Conservation (phyloP, 805 yeast species). For the Candida insectorum region DNA sequence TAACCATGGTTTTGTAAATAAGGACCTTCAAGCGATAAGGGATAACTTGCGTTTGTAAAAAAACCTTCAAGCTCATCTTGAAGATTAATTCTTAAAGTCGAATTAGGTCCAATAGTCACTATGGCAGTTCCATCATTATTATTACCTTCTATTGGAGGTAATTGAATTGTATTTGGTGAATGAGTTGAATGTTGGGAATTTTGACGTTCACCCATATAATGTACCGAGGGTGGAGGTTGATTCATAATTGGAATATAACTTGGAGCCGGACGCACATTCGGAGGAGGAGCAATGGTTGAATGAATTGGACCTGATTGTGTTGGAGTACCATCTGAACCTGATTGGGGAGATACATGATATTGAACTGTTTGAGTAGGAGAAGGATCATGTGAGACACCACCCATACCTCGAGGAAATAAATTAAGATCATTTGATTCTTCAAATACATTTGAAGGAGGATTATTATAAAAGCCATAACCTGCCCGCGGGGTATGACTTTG, state of each 20-base stretch:
- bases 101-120: slow-evolving; percentile 34
- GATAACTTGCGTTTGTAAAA: slow-evolving; percentile 31
- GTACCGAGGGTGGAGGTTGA: slow-evolving; percentile 3
- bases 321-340: not conserved
- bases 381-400: not conserved
- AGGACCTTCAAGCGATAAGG: slow-evolving; percentile 35
- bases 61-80: slow-evolving; percentile 28
- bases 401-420: not conserved
- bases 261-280: slow-evolving; percentile 12
- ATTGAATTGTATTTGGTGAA: slow-evolving; percentile 6
- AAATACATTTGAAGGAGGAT: not conserved
- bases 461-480: not conserved
- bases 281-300: slow-evolving; percentile 11
- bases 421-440: not conserved
- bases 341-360: not conserved
- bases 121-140: slow-evolving; percentile 14
- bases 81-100: slow-evolving; percentile 28
- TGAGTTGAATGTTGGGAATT: not conserved
- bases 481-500: not conserved
- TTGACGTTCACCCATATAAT: too few species aligned
- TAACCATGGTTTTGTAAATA: slow-evolving; percentile 40
- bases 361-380: not conserved
- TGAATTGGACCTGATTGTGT: not conserved
- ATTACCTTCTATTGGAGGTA: slow-evolving; percentile 12
- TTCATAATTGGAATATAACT: slow-evolving; percentile 10